phyloP scores from a whole-genome alignment of 2,329 filamentous ascomycete genomes.

The Xylariaceae sp. region DNA sequence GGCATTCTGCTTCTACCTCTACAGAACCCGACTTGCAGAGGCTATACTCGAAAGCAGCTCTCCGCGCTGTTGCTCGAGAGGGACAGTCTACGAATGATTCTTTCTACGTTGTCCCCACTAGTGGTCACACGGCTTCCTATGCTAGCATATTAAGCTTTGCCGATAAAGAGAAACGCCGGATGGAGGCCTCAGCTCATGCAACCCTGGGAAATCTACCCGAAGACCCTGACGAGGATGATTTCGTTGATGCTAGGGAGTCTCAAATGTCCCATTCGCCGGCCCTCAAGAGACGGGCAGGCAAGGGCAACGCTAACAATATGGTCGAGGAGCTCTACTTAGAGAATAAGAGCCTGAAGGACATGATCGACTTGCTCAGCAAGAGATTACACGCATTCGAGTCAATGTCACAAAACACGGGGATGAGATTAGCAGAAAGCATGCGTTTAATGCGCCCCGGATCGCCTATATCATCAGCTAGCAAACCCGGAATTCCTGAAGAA shows the following conservation, averaged over 20 bases:
- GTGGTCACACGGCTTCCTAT: constrained; percentile 90
- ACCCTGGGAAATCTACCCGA: constrained; percentile 48
- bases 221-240: constrained; percentile 80
- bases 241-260: constrained; percentile 84
- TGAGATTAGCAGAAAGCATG: constrained; percentile 85
- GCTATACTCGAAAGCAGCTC: constrained; percentile 84
- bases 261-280: constrained; percentile 53
- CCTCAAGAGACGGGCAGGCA: constrained; percentile 50
- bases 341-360: constrained; percentile 83
- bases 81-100: constrained; percentile 72
- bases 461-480: constrained; percentile 47
- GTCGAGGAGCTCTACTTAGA: constrained; percentile 89
- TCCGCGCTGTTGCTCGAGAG: constrained; percentile 77
- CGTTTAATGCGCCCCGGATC: constrained; percentile 66
- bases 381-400: constrained; percentile 93
- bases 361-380: constrained; percentile 84
- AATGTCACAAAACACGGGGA: constrained; percentile 84
- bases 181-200: constrained; percentile 57
- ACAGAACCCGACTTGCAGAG: constrained; percentile 79
- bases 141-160: constrained; percentile 82
- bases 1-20: constrained; percentile 42
- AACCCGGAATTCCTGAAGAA: constrained; percentile 51
- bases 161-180: constrained; percentile 69
- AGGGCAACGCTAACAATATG: constrained; percentile 60
- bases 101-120: constrained; percentile 94